A percentile compares a stretch with the other conserved stretches of the same genome.
phyloP scores from a whole-genome alignment of 805 yeast species.

The Candida boidinii region DNA sequence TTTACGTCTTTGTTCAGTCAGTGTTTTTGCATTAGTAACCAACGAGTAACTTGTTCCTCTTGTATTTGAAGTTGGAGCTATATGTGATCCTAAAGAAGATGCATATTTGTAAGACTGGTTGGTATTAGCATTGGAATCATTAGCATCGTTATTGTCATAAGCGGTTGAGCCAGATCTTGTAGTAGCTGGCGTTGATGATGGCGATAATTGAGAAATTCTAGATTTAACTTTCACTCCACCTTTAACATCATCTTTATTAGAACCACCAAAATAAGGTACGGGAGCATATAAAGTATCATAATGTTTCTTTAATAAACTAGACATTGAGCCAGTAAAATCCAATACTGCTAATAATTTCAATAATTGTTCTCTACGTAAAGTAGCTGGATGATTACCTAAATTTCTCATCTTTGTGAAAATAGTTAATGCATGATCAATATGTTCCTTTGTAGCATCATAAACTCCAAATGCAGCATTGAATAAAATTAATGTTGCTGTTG shows the following conservation, averaged over 20 bases:
- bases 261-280: slow-evolving; percentile 9
- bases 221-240: no score
- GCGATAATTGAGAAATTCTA: no score
- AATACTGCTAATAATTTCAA: slow-evolving; percentile 54
- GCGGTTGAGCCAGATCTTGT: no score
- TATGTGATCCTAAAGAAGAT: no score
- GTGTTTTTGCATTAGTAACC: no score
- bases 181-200: no score
- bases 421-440: slow-evolving; percentile 61
- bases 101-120: no score
- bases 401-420: slow-evolving; percentile 70
- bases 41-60: no score
- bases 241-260: neutral
- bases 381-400: slow-evolving; percentile 75
- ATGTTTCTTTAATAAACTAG: slow-evolving; percentile 46
- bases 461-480: slow-evolving; percentile 79
- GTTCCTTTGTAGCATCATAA: slow-evolving; percentile 64
- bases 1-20: no score
- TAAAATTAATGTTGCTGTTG: slow-evolving; percentile 64
- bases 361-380: slow-evolving; percentile 62
- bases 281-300: slow-evolving; percentile 34
- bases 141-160: no score
- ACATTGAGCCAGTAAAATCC: slow-evolving; percentile 62
- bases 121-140: no score
- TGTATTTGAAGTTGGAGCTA: no score